phyloP scores from a whole-genome alignment of 2,329 filamentous ascomycete genomes.

The Hypoxylon sp. region DNA sequence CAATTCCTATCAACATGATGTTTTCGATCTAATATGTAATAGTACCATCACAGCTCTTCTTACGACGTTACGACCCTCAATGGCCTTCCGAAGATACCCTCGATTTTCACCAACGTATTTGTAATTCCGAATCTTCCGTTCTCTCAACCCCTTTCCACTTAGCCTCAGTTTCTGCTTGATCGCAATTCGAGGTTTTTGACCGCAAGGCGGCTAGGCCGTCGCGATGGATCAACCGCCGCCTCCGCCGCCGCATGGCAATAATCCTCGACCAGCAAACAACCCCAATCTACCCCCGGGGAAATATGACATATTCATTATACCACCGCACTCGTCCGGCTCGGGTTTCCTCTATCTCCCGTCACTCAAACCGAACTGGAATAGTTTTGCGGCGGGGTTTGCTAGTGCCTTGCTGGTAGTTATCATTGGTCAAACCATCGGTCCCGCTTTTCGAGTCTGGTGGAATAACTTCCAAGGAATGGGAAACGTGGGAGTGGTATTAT shows the following conservation, averaged over 20 bases:
- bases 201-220: conserved; percentile 44
- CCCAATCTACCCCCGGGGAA: conserved; percentile 82
- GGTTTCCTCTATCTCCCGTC: conserved; percentile 97
- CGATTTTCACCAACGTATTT: conserved; percentile 39
- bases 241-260: conserved; percentile 87
- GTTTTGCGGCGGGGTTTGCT: conserved; percentile 89
- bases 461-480: conserved; percentile 78
- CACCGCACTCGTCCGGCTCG: conserved; percentile 87
- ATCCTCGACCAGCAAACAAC: conserved; percentile 76
- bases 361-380: conserved; percentile 86
- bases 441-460: conserved; percentile 82
- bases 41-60: conserved; percentile 36
- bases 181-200: conserved; percentile 20
- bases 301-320: conserved; percentile 98
- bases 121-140: conserved; percentile 51
- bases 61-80: conserved; percentile 55
- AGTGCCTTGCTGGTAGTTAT: conserved; percentile 80
- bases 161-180: conserved; percentile 25
- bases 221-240: conserved; percentile 78
- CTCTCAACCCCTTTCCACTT: conserved; percentile 30
- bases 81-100: conserved; percentile 58
- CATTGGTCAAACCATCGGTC: conserved; percentile 80
- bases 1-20: conserved; percentile 10
- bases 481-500: conserved; percentile 78
- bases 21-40: conserved; percentile 23